A percentile compares a stretch with the other conserved stretches of the same genome.
Evolutionary conservation across 2,329 filamentous ascomycete genomes (phyloP).

Genomic region (Nigrospora oryzae): DNA sequence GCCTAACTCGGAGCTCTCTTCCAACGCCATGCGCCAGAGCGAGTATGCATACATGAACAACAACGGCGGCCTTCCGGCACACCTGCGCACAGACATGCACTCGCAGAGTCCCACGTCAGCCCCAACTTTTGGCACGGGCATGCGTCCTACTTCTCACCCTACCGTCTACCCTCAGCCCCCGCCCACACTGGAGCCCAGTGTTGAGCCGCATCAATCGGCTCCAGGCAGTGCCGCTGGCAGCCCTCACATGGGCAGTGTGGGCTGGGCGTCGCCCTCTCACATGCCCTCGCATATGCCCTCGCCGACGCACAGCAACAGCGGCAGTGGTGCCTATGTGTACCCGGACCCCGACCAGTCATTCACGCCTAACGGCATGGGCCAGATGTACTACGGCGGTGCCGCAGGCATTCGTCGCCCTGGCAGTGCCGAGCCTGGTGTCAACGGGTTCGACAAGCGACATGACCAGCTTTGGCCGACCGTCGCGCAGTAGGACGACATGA

Average conservation of each 20-base stretch:
- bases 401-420: conserved; percentile 59
- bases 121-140: conserved; percentile 47
- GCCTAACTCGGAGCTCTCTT: conserved; percentile 65
- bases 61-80: conserved; percentile 70
- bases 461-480: conserved; percentile 38
- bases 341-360: conserved; percentile 70
- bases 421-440: conserved; percentile 57
- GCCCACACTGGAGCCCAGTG: conserved; percentile 75
- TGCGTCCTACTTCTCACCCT: conserved; percentile 78
- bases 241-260: conserved; percentile 73
- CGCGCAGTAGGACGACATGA: conserved; percentile 20
- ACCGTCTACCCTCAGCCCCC: conserved; percentile 75
- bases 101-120: conserved; percentile 61
- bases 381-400: conserved; percentile 64
- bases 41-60: conserved; percentile 73
- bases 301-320: conserved; percentile 54
- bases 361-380: conserved; percentile 46
- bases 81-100: conserved; percentile 69
- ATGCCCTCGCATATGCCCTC: conserved; percentile 62
- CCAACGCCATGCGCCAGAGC: conserved; percentile 59
- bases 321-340: conserved; percentile 63
- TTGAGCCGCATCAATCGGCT: conserved; percentile 65
- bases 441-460: conserved; percentile 51
- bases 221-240: conserved; percentile 67
- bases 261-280: conserved; percentile 58